A percentile compares a stretch with the other conserved stretches of the same genome.
These are phyloP conservation scores for Ogataea naganishii DNA, from an alignment of 805 yeast genomes.

Conservation along the genomic window DNA sequence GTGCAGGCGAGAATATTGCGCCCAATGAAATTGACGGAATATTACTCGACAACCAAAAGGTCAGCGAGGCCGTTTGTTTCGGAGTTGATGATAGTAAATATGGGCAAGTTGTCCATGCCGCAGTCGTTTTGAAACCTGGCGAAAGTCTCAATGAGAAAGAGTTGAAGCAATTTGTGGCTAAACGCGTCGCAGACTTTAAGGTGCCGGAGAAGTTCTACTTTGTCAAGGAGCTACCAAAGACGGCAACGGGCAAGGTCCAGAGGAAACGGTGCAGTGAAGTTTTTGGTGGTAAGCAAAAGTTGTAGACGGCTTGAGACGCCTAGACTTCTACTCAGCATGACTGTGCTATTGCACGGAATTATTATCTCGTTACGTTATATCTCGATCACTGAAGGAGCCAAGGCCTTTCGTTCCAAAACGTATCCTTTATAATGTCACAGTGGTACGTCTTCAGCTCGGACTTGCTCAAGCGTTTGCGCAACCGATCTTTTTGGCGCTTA, in stretches of 20 bases:
- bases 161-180: conserved; percentile 34
- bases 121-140: conserved; percentile 45
- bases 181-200: conserved; percentile 47
- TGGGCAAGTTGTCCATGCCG: conserved; percentile 68
- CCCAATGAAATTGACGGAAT: conserved; percentile 64
- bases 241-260: conserved; percentile 74
- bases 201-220: conserved; percentile 51
- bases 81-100: conserved; percentile 61
- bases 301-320: conserved; percentile 26
- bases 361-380: neutral
- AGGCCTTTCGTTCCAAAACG: conserved; percentile 50
- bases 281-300: conserved; percentile 31
- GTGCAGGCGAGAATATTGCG: conserved; percentile 73
- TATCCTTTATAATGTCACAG: conserved; percentile 54
- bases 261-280: conserved; percentile 52
- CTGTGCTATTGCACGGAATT: neutral
- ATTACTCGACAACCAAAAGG: conserved; percentile 51
- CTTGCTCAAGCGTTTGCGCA: conserved; percentile 39
- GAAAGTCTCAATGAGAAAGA: conserved; percentile 30
- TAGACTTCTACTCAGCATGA: neutral
- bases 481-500: conserved; percentile 41
- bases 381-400: conserved; percentile 16
- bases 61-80: conserved; percentile 62
- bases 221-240: conserved; percentile 58
- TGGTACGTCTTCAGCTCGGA: conserved; percentile 38